Conservation (phyloP, 176 grass and related monocot species). For the Oryza glaberrima region DNA sequence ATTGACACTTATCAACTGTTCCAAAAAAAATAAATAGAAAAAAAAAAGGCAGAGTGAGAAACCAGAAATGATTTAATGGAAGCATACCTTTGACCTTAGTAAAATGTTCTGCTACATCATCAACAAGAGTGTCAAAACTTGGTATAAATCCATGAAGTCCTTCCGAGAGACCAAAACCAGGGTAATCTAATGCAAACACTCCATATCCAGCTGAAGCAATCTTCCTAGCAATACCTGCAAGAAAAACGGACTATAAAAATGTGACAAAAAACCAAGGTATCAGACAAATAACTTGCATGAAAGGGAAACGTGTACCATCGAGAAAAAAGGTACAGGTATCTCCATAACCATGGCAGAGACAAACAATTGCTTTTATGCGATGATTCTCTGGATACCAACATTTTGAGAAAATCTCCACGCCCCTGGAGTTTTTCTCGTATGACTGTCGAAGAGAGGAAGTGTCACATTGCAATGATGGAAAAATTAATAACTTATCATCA, state of each 20-base stretch:
- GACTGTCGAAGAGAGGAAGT: constrained; percentile 46
- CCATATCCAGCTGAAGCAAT: constrained; percentile 85
- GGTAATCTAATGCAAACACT: constrained; percentile 93
- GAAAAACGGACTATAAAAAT: constrained; percentile 26
- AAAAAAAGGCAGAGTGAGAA: background rate
- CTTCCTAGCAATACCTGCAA: constrained; percentile 81
- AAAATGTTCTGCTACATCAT: constrained; percentile 79
- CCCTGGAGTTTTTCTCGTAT: constrained; percentile 84
- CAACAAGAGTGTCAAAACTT: constrained; percentile 73
- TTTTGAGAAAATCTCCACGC: constrained; percentile 93
- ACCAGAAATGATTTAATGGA: constrained; percentile 9
- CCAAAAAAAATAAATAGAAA: constrained; percentile 5
- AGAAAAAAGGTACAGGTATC: constrained; percentile 99
- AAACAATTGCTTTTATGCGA: constrained; percentile 77
- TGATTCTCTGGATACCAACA: constrained; percentile 77
- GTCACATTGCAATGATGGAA: background rate
- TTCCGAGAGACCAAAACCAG: constrained; percentile 95
- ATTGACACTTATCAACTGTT: background rate
- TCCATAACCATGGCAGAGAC: constrained; percentile 94
- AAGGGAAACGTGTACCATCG: constrained; percentile 62
- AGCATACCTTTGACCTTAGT: constrained; percentile 82
- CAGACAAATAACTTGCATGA: constrained; percentile 32
- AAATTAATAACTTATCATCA: constrained; percentile 28
- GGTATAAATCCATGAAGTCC: constrained; percentile 98
- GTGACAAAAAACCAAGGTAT: constrained; percentile 17